Evolutionary conservation across 75 land plant species (phyloP).

Genomic region (Chamaecyparis obtusa): DNA sequence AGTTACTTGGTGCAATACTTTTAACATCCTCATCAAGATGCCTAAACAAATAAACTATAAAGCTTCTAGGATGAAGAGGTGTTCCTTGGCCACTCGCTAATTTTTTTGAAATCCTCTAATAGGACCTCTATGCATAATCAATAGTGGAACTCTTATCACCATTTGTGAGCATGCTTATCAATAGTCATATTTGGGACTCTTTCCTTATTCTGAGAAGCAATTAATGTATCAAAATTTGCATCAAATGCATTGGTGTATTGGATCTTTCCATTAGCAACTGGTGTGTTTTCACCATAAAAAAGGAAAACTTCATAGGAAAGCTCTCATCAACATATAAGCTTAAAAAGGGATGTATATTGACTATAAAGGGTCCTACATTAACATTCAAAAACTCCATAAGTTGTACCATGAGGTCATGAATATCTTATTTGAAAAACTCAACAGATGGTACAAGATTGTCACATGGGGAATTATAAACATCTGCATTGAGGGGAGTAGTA

Average conservation of each 20-base stretch:
- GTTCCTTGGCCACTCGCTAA: constrained; percentile 34
- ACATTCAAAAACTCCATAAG: constrained; percentile 30
- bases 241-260: constrained; percentile 52
- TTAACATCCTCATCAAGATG: constrained; percentile 58
- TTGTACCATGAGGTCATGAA: constrained; percentile 23
- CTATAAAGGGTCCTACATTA: constrained; percentile 39
- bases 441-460: constrained; percentile 38
- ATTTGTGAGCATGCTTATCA: constrained; percentile 57
- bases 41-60: constrained; percentile 43
- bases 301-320: constrained; percentile 48
- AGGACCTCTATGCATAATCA: constrained; percentile 34
- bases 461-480: constrained; percentile 30
- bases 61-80: constrained; percentile 28
- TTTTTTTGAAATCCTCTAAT: constrained; percentile 29
- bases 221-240: constrained; percentile 46
- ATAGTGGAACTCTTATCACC: constrained; percentile 32
- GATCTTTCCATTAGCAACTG: constrained; percentile 23
- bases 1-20: constrained; percentile 54
- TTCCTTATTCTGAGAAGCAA: constrained; percentile 32
- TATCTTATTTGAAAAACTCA: constrained; percentile 36
- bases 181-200: constrained; percentile 36
- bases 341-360: constrained; percentile 58
- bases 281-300: constrained; percentile 26
- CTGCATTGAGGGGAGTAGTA: constrained; percentile 63
- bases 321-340: constrained; percentile 31